Evolutionary conservation across 2,329 filamentous ascomycete species (phyloP).

Genomic region (Fusarium sambucinum): DNA sequence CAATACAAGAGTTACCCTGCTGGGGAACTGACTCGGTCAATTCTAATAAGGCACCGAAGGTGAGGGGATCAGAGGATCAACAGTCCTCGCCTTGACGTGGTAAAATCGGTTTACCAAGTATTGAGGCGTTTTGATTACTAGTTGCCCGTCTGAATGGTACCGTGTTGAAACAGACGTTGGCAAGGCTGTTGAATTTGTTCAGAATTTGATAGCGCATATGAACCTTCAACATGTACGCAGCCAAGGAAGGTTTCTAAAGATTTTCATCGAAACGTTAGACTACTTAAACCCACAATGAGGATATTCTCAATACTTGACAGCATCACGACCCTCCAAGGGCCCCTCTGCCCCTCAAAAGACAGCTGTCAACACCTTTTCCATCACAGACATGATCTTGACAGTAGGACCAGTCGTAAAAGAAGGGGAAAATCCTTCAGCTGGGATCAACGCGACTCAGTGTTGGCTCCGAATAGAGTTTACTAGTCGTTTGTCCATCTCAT

Average conservation of each 20-base stretch:
- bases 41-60: neutral
- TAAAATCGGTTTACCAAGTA: neutral
- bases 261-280: neutral
- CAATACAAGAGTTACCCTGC: neutral
- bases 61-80: neutral
- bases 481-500: conserved; percentile 5
- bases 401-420: too few species aligned
- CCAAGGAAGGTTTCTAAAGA: too few species aligned
- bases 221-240: neutral
- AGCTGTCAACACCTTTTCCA: neutral
- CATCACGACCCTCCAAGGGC: neutral
- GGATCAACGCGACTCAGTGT: conserved; percentile 7
- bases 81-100: neutral
- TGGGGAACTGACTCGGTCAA: neutral
- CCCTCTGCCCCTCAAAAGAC: neutral
- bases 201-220: too few species aligned
- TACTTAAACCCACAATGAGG: neutral
- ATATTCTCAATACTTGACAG: neutral
- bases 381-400: neutral
- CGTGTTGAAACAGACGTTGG: neutral
- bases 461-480: conserved; percentile 5
- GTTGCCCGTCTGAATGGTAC: too few species aligned
- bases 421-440: neutral
- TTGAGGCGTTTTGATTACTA: neutral
- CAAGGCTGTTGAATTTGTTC: neutral